Base-by-base conservation (phyloP, 805 yeast genomes). In the Jamesozyma gamospora region DNA sequence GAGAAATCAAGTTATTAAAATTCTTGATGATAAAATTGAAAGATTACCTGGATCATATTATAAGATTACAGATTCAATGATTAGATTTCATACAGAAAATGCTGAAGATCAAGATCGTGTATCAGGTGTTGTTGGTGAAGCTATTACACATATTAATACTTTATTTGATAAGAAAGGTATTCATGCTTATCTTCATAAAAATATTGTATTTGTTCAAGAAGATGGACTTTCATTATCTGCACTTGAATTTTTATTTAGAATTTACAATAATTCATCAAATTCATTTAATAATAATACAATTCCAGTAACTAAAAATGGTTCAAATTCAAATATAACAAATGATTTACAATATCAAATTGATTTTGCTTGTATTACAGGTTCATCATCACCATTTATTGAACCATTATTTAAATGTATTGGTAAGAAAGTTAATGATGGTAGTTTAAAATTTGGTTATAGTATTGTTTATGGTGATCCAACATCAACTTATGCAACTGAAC, bases 61-160 rank as follows among this genome's bases (percentile, higher is more conserved):
- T 35, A 81, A 79, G 44, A 67, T 75, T 31, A 82, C 82, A 45
- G 94, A 86, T 43, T 79, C 90, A 31, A 76, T 85, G 30, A 68
- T 90, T 33, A 70, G 81, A 41, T 77, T 86, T 53, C 82, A 84
- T 49, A 79, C 94, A 2, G 87, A 83, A 36, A 70, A 68, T 37
- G 76, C 83, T 6, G 73, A 72, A 34, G 77, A 74, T 33, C 64
- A 68, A 24, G 85, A 79, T 37, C 74, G 94, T 50, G 76, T 77
- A 38, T 60, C 71, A 25, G 70, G 79, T 35, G 71, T 79, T 15
- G 73, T 85, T 63, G 96, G 96, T 36, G 96, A 87, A 50, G 72
- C 82, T 41, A 78, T 88, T 35, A 79, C 88, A 18, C 87, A 86
- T 58, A 76, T 88, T 41, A 87, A 90, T 60, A 92, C 81, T 35